These are phyloP conservation scores for Aspergillus latus DNA, from an alignment of 2,329 filamentous ascomycete genomes.

Conservation along the genomic window DNA sequence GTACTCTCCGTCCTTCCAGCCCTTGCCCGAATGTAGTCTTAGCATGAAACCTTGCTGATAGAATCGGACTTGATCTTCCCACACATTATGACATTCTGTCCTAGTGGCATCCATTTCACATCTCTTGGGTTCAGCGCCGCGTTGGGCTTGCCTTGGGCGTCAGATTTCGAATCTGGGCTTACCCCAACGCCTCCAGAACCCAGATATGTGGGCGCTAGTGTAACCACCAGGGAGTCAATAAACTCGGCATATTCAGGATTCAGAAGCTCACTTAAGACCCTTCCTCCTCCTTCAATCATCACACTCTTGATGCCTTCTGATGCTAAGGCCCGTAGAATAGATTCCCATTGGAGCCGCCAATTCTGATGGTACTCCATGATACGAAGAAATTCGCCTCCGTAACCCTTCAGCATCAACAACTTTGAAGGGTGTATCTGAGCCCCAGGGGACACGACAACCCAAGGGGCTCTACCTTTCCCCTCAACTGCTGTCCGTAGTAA, in stretches of 20 bases:
- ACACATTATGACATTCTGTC: constrained; percentile 80
- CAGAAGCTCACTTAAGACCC: constrained; percentile 80
- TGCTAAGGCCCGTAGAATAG: constrained; percentile 60
- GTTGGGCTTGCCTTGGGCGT: constrained; percentile 52
- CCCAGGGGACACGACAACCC: constrained; percentile 60
- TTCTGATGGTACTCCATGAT: constrained; percentile 41
- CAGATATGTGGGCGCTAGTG: constrained; percentile 87
- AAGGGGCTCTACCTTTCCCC: constrained; percentile 71
- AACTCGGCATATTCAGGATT: constrained; percentile 59
- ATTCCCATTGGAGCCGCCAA: constrained; percentile 61
- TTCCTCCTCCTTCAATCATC: constrained; percentile 88
- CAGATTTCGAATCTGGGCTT: constrained; percentile 61
- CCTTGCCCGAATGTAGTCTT: constrained; percentile 2
- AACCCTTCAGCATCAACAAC: constrained; percentile 45
- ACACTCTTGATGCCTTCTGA: constrained; percentile 68
- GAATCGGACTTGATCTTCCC: constrained; percentile 53
- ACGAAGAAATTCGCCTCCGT: constrained; percentile 49
- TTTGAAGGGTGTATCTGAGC: constrained; percentile 49
- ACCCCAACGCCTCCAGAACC: constrained; percentile 79
- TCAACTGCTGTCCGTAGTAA: constrained; percentile 64
- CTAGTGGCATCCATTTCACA: constrained; percentile 74
- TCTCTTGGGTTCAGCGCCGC: constrained; percentile 65
- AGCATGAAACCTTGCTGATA: neutral
- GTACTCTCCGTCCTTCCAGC: neutral
- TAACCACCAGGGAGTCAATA: constrained; percentile 78